These are phyloP conservation scores for Kwoniella botswanensis DNA, from an alignment of 768 basidiomycete species.

Conservation along the genomic window DNA sequence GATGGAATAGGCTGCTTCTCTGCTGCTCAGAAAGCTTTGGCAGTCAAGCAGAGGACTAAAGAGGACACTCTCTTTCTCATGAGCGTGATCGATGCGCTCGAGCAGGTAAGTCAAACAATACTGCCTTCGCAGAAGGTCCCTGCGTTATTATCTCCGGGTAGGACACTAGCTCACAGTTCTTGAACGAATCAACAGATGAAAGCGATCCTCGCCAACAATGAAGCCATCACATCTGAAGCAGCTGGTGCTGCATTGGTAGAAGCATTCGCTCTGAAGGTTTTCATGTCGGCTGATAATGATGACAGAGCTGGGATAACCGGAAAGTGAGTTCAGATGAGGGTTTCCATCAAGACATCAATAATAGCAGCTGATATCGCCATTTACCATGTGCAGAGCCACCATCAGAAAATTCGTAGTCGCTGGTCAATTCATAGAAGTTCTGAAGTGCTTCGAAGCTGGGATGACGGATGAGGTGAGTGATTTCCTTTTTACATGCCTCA, in stretches of 20 bases:
- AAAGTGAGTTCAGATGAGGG: conserved; percentile 63
- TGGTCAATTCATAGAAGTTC: conserved; percentile 89
- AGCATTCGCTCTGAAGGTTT: conserved; percentile 92
- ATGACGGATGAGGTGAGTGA: conserved; percentile 56
- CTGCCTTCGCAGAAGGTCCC: too few species aligned
- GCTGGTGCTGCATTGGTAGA: conserved; percentile 89
- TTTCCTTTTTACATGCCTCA: not conserved
- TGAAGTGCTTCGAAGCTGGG: conserved; percentile 62
- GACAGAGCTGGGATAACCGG: conserved; percentile 78
- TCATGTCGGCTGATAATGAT: conserved; percentile 85
- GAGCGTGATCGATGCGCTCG: conserved; percentile 75
- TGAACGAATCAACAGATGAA: conserved; percentile 65
- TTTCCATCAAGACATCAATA: too few species aligned
- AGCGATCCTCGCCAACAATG: conserved; percentile 70
- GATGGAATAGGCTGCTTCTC: conserved; percentile 75
- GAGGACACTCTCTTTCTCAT: conserved; percentile 75
- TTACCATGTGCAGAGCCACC: conserved; percentile 66
- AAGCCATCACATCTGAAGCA: conserved; percentile 79
- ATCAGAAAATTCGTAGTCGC: conserved; percentile 95
- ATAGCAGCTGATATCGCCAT: too few species aligned
- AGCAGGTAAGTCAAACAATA: conserved; percentile 61
- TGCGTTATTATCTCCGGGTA: too few species aligned
- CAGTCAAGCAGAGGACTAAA: conserved; percentile 64
- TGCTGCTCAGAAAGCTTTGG: conserved; percentile 85
- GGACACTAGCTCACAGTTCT: too few species aligned